Base-by-base conservation (phyloP, 805 yeast species). In the Ogataea kodamae region DNA sequence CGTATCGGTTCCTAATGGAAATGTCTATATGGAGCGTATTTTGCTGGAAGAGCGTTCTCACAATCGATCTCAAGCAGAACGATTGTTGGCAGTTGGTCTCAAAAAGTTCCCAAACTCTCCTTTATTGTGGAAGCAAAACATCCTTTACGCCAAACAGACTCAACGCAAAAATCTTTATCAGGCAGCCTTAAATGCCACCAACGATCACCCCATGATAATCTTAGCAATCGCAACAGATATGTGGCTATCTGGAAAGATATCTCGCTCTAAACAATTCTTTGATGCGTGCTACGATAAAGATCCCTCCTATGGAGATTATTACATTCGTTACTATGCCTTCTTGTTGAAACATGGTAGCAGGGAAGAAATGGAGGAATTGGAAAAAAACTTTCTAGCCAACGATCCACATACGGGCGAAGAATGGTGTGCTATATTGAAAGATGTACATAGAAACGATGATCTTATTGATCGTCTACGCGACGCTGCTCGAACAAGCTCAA, bases 221-320 rank as follows among this genome's bases (percentile, higher is more conserved):
- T 45, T 74, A 9, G 68, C 74, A 0, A 78, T 87, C 19, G 96
- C 92, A 0, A 60, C 67, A 9, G 72, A 76, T 36, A 78, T 88
- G 42, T 80, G 81, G 79, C 49, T 62, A 1, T 81, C 75, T 16
- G 80, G 82, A 0, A 82, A 82, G 44, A 57, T 68, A 16, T 59
- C 69, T 2, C 80, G 78, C 43, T 85, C 94, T 0, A 62, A 66
- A 35, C 68, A 78, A 9, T 89, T 96, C 87, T 73, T 87, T 36
- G 81, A 80, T 29, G 83, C 92, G 0, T 52, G 80, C 8, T 26
- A 42, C 15, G 64, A 60, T n/a, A 63, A 67, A 2, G 76, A 78
- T 36, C 55, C 63, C 1, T 63, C 59, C n/a, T 72, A 65, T 50
- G 97, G 95, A 4, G 97, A 89, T 57, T 58, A 70, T 3, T 87